phyloP scores from a whole-genome alignment of 352 stramenopile species.

The Salisapilia sapeloensis region DNA sequence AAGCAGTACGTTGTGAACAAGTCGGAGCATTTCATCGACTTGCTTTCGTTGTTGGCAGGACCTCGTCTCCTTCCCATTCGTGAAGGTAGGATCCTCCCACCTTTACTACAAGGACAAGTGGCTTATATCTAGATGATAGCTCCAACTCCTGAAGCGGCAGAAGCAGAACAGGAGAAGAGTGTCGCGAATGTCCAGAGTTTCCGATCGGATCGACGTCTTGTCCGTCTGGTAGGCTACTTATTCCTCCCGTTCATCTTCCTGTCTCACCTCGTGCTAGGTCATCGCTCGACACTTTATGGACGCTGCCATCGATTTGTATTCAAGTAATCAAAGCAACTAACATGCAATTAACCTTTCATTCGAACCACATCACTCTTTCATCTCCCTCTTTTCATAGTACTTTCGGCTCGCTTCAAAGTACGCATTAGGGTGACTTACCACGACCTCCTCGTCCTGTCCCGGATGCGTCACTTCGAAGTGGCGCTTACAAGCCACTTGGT shows the following conservation, averaged over 20 bases:
- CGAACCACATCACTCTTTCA: conserved; percentile 21
- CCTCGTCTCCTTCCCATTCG: conserved; percentile 43
- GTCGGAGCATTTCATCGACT: too few species aligned
- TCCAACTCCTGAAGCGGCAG: conserved; percentile 13
- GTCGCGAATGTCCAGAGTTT: conserved; percentile 68
- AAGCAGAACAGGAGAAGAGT: conserved; percentile 36
- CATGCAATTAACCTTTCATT: conserved; percentile 1
- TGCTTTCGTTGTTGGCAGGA: conserved; percentile 29
- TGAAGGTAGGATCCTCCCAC: conserved; percentile 13
- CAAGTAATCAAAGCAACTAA: conserved; percentile 3
- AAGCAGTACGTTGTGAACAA: too few species aligned
- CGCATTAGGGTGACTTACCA: conserved; percentile 98
- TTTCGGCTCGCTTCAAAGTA: conserved; percentile 94
- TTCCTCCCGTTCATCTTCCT: conserved; percentile 4
- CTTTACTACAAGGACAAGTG: not conserved
- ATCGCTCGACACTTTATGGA: conserved; percentile 55
- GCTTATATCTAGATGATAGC: conserved; percentile 7
- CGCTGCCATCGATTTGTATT: conserved; percentile 41
- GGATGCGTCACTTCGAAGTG: conserved; percentile 95
- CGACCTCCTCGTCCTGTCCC: conserved; percentile 64
- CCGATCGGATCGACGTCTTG: conserved; percentile 50
- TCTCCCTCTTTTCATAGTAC: conserved; percentile 78
- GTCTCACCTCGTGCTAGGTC: conserved; percentile 14
- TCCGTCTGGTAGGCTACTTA: conserved; percentile 28
- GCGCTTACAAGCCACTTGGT: conserved; percentile 95